A percentile compares a stretch with the other conserved stretches of the same genome.
Conservation (phyloP, 306 rosid species). For the Gastrolobium bilobum region DNA sequence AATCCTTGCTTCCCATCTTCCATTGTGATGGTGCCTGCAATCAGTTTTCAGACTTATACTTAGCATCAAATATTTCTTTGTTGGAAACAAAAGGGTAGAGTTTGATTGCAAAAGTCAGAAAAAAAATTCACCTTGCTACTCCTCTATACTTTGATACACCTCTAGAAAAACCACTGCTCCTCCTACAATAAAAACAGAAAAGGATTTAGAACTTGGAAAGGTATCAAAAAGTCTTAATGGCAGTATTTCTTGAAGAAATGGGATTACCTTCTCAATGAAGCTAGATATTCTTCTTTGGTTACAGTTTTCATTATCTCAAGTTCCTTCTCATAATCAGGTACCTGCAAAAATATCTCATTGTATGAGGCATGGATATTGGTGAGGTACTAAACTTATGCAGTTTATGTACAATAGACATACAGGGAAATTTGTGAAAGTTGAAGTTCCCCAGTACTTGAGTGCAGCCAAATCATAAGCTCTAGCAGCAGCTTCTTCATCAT, state of each 20-base stretch:
- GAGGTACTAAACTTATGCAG: neutral
- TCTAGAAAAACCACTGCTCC: slow-evolving; percentile 98
- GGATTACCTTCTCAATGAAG: slow-evolving; percentile 84
- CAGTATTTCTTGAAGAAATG: slow-evolving; percentile 15
- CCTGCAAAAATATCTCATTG: slow-evolving; percentile 47
- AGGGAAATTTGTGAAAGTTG: slow-evolving; percentile 87
- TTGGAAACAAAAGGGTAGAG: neutral
- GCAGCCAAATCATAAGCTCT: slow-evolving; percentile 98
- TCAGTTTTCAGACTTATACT: slow-evolving; percentile 36
- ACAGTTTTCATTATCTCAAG: slow-evolving; percentile 79
- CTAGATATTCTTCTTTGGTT: slow-evolving; percentile 90
- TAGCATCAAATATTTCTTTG: slow-evolving; percentile 7
- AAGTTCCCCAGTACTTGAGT: slow-evolving; percentile 86
- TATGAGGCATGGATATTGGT: slow-evolving; percentile 1
- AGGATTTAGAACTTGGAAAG: neutral
- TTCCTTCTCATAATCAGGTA: slow-evolving; percentile 79
- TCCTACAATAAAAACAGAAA: slow-evolving; percentile 51
- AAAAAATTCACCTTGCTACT: slow-evolving; percentile 78
- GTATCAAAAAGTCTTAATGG: neutral
- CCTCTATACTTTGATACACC: slow-evolving; percentile 97
- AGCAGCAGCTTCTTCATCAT: slow-evolving; percentile 93
- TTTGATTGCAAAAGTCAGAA: neutral
- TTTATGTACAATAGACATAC: slow-evolving; percentile 38
- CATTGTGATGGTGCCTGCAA: slow-evolving; percentile 90
- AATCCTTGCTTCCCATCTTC: slow-evolving; percentile 98